Evolutionary conservation across 441 rosid genomes (phyloP).

Genomic region (Hura crepitans): DNA sequence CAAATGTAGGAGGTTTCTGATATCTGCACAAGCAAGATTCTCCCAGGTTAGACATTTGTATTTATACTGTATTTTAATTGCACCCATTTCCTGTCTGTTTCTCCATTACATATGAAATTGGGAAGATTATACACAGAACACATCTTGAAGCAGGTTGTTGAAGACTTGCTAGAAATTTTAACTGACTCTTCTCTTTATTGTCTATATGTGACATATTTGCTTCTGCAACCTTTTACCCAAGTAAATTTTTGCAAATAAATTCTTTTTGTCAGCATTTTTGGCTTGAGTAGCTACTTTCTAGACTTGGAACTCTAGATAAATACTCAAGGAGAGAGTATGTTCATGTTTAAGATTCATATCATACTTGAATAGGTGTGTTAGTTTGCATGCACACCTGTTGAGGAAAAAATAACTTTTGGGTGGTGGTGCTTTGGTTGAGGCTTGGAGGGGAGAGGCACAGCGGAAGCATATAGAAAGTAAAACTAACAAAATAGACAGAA

Average conservation of each 20-base stretch:
- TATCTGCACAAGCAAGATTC: constrained; percentile 67
- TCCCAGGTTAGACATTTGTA: constrained; percentile 49
- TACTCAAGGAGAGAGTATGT: not conserved
- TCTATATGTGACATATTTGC: not conserved
- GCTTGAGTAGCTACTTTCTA: not conserved
- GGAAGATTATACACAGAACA: not conserved
- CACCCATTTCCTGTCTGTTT: not conserved
- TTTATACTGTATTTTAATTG: not conserved
- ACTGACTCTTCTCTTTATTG: not conserved
- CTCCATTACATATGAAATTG: not conserved
- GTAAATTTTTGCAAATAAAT: not conserved
- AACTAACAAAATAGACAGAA: no score
- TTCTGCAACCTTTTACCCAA: not conserved
- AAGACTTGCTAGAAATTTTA: not conserved
- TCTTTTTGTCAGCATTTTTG: not conserved
- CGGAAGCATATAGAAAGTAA: no score
- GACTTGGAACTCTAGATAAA: not conserved
- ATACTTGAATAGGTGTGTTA: not conserved
- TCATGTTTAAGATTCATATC: not conserved
- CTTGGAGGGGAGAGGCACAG: no score
- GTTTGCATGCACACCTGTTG: not conserved
- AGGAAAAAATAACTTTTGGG: not conserved
- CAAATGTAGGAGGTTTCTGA: constrained; percentile 50
- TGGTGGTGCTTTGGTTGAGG: no score
- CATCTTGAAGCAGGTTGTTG: not conserved